Conservation (phyloP, 176 grass and related monocot species). For the Areca catechu region DNA sequence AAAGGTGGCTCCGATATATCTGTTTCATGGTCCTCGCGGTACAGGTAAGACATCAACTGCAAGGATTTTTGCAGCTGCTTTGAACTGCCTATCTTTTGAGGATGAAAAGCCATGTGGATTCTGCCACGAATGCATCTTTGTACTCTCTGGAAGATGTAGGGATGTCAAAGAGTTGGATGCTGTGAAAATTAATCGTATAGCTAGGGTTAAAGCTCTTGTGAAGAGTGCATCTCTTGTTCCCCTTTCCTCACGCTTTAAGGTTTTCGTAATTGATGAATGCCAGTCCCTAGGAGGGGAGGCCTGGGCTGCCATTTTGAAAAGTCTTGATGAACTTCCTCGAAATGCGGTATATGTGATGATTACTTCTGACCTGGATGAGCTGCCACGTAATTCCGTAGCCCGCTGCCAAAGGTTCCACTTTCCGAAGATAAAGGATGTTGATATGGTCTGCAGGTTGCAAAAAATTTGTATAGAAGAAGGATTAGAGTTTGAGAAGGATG, state of each 20-base stretch:
- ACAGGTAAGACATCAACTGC: slow-evolving; percentile 87
- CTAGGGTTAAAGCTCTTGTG: slow-evolving; percentile 67
- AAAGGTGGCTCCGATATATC: slow-evolving; percentile 88
- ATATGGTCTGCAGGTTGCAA: slow-evolving; percentile 65
- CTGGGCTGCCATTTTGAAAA: slow-evolving; percentile 79
- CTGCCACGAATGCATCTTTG: slow-evolving; percentile 78
- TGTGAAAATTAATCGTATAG: slow-evolving; percentile 59
- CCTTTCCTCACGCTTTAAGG: slow-evolving; percentile 73
- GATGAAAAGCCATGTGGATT: slow-evolving; percentile 90
- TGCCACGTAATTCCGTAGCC: slow-evolving; percentile 57
- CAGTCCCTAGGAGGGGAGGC: slow-evolving; percentile 75
- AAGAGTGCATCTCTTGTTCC: slow-evolving; percentile 71
- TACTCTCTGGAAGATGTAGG: slow-evolving; percentile 77
- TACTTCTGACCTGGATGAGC: slow-evolving; percentile 62
- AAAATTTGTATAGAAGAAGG: slow-evolving; percentile 82
- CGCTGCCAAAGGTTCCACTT: slow-evolving; percentile 93
- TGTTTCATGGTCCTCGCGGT: slow-evolving; percentile 85
- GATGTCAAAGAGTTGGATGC: slow-evolving; percentile 88
- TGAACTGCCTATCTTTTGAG: slow-evolving; percentile 79
- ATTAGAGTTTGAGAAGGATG: slow-evolving; percentile 86
- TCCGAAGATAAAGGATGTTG: slow-evolving; percentile 79
- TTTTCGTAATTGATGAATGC: slow-evolving; percentile 92
- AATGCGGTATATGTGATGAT: slow-evolving; percentile 89
- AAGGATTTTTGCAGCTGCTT: slow-evolving; percentile 78
- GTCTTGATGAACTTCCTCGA: slow-evolving; percentile 66